phyloP scores from a whole-genome alignment of 345 rosid genomes.

The Firmiana major region DNA sequence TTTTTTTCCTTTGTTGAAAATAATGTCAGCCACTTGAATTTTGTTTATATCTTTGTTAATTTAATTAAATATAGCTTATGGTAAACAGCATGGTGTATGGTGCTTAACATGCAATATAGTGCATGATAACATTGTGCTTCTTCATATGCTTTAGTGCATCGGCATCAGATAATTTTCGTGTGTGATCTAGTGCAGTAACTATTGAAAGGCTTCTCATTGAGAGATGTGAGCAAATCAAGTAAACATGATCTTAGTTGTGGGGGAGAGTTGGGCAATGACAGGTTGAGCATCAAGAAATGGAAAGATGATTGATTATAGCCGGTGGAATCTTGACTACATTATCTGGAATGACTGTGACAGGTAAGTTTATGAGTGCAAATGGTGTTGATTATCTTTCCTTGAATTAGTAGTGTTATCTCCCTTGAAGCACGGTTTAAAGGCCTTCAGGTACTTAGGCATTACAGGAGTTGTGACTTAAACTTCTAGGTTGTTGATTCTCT shows the following conservation, averaged over 20 bases:
- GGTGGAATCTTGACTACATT: background rate
- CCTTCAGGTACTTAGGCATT: background rate
- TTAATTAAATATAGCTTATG: background rate
- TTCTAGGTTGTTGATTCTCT: background rate
- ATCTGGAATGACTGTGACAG: background rate
- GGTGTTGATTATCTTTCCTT: background rate
- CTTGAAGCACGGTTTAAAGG: background rate
- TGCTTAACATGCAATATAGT: background rate
- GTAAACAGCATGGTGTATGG: background rate
- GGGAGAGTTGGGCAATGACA: background rate
- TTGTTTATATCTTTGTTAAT: background rate
- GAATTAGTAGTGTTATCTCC: background rate
- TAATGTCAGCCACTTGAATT: background rate
- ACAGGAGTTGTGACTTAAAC: background rate
- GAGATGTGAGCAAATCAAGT: background rate
- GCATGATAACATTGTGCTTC: background rate
- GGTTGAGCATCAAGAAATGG: background rate
- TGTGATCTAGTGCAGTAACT: background rate
- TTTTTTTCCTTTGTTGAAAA: background rate
- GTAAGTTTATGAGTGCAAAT: background rate
- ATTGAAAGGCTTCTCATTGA: background rate
- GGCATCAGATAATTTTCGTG: background rate
- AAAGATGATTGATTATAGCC: background rate
- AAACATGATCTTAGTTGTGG: background rate
- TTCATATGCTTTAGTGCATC: background rate